Base-by-base conservation (phyloP, 305 asterid genomes). In the Ilex paraguariensis region DNA sequence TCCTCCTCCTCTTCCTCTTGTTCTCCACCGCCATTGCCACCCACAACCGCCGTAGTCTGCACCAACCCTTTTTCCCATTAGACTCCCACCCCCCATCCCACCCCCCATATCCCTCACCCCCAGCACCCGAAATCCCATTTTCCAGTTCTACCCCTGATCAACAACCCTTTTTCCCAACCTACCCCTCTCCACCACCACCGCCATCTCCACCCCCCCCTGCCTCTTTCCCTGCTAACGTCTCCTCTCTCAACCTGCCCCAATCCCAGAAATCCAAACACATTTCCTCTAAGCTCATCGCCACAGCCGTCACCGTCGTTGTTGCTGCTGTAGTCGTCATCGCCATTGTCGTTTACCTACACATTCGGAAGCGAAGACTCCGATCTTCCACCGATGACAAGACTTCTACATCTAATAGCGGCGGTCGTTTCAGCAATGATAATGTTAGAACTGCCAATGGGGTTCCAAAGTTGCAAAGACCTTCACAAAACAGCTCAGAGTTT, bases 151-250 rank as follows among this genome's bases (percentile, higher is more conserved):
- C 66, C 5, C 33, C 77, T 54, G 57, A 62, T 4, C 46, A 67
- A 31, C 40, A 59, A 36, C 73, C 80, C 13, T 71, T 75, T 44
- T 67, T 72, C 53, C 61, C 66, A 11, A 39, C 59, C 52, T 31
- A 46, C 79, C 66, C 61, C 31, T 54, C 70, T 13, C 75, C 66
- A 16, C 71, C 66, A 6, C 28, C 55, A 15, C 79, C 75, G 2
- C 72, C 62, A 15, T 33, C 73, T 0, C 64, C 76, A 13, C 13
- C 73, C 30, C 48, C 76, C 3, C n/a, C 59, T 3, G 57, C 61
- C 17, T 64, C 75, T 3, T 69, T 75, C 17, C 79, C 79, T 3
- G 76, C 79, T 21, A 75, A 75, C 59, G 68, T 75, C 13, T 75
- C 79, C n/a, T 63, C 73, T 28, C 57, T 75, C 14, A 49, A 9